Evolutionary conservation across 352 stramenopile genomes (phyloP), one percentile per base, ranked within the genome.

Genomic region (Blastocystis sp.): DNA sequence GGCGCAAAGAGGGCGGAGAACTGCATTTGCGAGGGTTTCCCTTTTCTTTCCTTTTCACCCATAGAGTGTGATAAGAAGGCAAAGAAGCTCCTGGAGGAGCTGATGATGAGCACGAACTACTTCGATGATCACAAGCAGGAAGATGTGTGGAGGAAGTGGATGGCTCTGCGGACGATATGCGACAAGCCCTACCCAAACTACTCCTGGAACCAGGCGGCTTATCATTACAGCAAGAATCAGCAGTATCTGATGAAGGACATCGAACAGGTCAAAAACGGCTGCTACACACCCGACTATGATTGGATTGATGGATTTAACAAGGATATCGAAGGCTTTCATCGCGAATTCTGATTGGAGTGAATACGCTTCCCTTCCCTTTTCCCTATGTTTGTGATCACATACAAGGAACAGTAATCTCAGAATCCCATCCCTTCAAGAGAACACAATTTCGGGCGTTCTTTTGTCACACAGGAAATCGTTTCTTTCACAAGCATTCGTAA

Each of bases 141-240:
- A 9, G 71, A 21, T 10, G 71, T 81, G 2, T 81, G 71, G 71
- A 81, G 71, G 40, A 21, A 34, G 34, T 81, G 71, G 71, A 43
- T 81, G 11, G 65, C 71, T 17, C 7, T 81, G 23, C 45, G 71
- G 5, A 81, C 71, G 10, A 38, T 81, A 7, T 81, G 40, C 14
- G 41, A 64, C 9, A 61, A 81, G 40, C 71, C 62, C 28, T 7
- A 59, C 9, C 19, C 38, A 1, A n/a, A 40, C 23, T 81, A 81
- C 40, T 65, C 71, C 9, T 81, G 71, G 71, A 59, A 59, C 28
- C 71, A 81, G 21, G 71, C 71, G 14, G 71, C 71, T 14, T 81
- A 81, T 61, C 71, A 81, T 48, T 81, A 81, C 38, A 66, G 43
- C 11, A 81, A 81, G 71, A 66, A 81, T 43, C 71, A 81, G 52